phyloP scores from a whole-genome alignment of 73 alveolate genomes.

The Paramecium primaurelia region DNA sequence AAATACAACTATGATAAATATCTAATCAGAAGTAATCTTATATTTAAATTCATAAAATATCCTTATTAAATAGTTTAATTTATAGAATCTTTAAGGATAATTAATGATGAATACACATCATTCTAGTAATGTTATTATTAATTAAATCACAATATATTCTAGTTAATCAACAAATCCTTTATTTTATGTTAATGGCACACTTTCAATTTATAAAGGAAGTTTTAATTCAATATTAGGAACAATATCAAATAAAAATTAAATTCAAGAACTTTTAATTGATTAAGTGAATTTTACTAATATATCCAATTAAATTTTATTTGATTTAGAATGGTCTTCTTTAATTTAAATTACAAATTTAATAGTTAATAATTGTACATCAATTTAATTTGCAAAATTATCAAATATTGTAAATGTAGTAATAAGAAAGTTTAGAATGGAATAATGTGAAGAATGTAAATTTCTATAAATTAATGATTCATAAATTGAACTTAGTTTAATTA shows the following conservation, averaged over 20 bases:
- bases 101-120: not conserved
- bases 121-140: not conserved
- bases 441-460: not conserved
- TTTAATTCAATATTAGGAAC: not conserved
- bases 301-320: not conserved
- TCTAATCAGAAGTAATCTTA: not conserved
- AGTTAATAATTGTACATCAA: not conserved
- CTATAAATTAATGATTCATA: not conserved
- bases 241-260: not conserved
- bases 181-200: not conserved
- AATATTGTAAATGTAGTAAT: not conserved
- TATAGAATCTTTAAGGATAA: not conserved
- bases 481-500: not conserved
- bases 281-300: not conserved
- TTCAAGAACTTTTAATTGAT: not conserved
- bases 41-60: not conserved
- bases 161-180: not conserved
- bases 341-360: not conserved
- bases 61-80: not conserved
- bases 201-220: not conserved
- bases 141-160: not conserved
- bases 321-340: not conserved
- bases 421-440: not conserved
- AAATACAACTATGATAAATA: not conserved
- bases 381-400: not conserved